Evolutionary conservation across 495 filamentous ascomycete species (phyloP).

Genomic region (Aspergillus avenaceus): DNA sequence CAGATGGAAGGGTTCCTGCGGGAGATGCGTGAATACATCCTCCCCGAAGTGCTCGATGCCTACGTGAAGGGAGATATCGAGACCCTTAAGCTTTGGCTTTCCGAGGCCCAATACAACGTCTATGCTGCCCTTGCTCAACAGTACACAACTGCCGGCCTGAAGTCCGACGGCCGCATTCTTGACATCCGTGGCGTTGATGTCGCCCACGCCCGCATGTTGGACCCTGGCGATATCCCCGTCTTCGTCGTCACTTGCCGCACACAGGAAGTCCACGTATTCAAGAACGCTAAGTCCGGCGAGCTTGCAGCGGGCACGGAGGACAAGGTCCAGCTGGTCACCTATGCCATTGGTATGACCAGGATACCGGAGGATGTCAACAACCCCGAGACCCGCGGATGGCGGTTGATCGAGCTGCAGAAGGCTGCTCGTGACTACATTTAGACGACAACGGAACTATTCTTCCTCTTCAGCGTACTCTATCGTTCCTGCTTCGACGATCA

Average conservation of each 20-base stretch:
- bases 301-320: constrained; percentile 99
- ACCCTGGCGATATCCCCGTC: constrained; percentile 95
- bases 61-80: constrained; percentile 95
- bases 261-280: constrained; percentile 97
- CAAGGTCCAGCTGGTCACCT: constrained; percentile 95
- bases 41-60: constrained; percentile 94
- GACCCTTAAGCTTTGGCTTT: constrained; percentile 89
- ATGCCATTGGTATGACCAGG: constrained; percentile 92
- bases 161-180: constrained; percentile 89
- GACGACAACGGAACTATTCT: no score
- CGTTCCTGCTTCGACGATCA: constrained; percentile 5
- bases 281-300: constrained; percentile 80
- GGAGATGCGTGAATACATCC: constrained; percentile 95
- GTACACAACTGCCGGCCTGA: constrained; percentile 86
- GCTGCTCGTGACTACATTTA: constrained; percentile 91
- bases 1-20: constrained; percentile 89
- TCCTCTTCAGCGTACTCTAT: constrained; percentile 3
- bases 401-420: constrained; percentile 97
- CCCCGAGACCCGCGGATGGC: constrained; percentile 93
- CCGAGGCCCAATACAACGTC: constrained; percentile 88
- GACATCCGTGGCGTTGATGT: constrained; percentile 95
- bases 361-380: constrained; percentile 94
- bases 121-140: constrained; percentile 93
- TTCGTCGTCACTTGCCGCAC: constrained; percentile 95
- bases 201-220: constrained; percentile 79